A percentile compares a stretch with the other conserved stretches of the same genome.
Conservation (phyloP, 1,284 basidiomycete genomes). For the Spongiforma sp. region DNA sequence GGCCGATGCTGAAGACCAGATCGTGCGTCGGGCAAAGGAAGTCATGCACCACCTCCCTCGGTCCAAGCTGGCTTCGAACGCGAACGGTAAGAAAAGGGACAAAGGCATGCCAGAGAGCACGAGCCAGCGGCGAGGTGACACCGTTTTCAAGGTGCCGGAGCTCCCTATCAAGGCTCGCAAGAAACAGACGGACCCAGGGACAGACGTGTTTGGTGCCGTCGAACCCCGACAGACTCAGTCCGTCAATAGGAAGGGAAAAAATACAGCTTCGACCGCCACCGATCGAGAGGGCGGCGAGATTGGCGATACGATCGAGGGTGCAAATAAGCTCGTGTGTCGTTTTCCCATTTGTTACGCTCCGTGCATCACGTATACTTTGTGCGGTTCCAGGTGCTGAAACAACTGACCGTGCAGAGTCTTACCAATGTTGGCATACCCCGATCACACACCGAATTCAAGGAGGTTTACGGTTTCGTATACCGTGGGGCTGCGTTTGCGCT, state of each 20-base stretch:
- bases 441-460: constrained; percentile 65
- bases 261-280: constrained; percentile 14
- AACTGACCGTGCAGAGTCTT: constrained; percentile 44
- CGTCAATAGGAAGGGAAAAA: constrained; percentile 33
- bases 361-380: background rate
- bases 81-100: constrained; percentile 14
- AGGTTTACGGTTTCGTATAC: constrained; percentile 56
- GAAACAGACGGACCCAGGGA: constrained; percentile 37
- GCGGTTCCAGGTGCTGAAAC: constrained; percentile 48
- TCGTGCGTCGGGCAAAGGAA: constrained; percentile 38
- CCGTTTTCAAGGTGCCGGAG: constrained; percentile 56
- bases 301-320: constrained; percentile 41
- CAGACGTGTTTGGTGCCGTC: constrained; percentile 56
- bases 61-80: constrained; percentile 16
- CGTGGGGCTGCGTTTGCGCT: constrained; percentile 61
- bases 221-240: constrained; percentile 24
- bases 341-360: background rate
- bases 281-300: constrained; percentile 9
- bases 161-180: constrained; percentile 40
- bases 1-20: constrained; percentile 29
- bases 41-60: constrained; percentile 43
- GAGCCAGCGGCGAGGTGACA: constrained; percentile 10
- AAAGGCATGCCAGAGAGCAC: constrained; percentile 5
- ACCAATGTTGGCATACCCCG: constrained; percentile 52
- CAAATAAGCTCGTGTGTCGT: constrained; percentile 47